Base-by-base conservation (phyloP, 2,329 filamentous ascomycete species). In the Chalara sp. region DNA sequence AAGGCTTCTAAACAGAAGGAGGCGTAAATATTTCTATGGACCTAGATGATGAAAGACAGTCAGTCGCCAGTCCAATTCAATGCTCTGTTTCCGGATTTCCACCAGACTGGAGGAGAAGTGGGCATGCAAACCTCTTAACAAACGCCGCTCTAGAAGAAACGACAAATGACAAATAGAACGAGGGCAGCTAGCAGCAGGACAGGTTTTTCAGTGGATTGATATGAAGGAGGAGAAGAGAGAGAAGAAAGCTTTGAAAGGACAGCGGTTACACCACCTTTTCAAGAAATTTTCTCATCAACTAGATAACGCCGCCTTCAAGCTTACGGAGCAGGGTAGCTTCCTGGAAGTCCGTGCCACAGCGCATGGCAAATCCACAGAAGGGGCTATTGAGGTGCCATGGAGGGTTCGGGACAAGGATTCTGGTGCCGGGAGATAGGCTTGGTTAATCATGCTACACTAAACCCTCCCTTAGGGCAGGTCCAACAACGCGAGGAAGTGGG, bases 291-390 rank as follows among this genome's bases (percentile, higher is more conserved):
- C 43, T 51, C 32, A 21, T 28, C 46, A 12, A 13, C 31, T 32
- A 29, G 33, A 44, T 45, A 45, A 46, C 13, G 46, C 32, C 42
- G 32, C 41, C n/a, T 39, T 31, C 30, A 44, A 35, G 39, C 44
- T 35, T 51, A 44, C 47, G 31, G 37, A 30, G 32, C 46, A 35
- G 41, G 35, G 49, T 29, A 51, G 52, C 41, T 50, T 48, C 42
- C 42, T 40, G 31, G 46, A 31, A 33, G 33, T 46, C 31, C 50
- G 49, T 49, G 47, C 44, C 48, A 48, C 51, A 50, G 52, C 43
- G 45, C 30, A 44, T 46, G 41, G 51, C 51, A 56, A 43, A 53
- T 58, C 56, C 57, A 47, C 46, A 46, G 39, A 13, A 52, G 53
- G 54, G 58, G 51, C 12, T 46, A 48, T 40, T 11, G 32, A 45